Evolutionary conservation across 495 filamentous ascomycete species (phyloP).

Genomic region (Hyphodiscus hymeniophilus): DNA sequence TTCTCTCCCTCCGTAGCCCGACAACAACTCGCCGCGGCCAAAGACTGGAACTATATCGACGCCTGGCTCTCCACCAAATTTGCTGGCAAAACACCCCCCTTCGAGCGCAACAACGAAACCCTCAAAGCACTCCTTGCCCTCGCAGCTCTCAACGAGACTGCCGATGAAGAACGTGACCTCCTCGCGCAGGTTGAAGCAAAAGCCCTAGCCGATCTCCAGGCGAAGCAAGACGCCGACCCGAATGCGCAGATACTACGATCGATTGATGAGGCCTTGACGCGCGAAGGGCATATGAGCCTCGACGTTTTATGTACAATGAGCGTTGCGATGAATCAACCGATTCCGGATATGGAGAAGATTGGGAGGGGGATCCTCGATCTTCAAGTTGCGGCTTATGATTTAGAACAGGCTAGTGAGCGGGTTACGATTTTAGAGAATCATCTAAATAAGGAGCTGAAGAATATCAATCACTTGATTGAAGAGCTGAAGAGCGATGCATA

Average conservation of each 20-base stretch:
- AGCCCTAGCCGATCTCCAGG: constrained; percentile 36
- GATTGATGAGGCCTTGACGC: constrained; percentile 32
- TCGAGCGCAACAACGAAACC: constrained; percentile 82
- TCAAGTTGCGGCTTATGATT: constrained; percentile 26
- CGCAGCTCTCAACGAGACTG: constrained; percentile 68
- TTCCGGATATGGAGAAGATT: constrained; percentile 28
- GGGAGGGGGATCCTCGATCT: constrained; percentile 31
- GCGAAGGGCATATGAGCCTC: constrained; percentile 36
- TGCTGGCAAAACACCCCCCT: constrained; percentile 48
- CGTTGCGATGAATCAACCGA: constrained; percentile 24
- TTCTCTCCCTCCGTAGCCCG: constrained; percentile 67
- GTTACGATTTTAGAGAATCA: constrained; percentile 33
- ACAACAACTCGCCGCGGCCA: constrained; percentile 54
- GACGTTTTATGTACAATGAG: constrained; percentile 32
- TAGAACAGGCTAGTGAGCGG: constrained; percentile 35
- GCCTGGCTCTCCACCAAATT: constrained; percentile 69
- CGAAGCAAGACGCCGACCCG: constrained; percentile 19
- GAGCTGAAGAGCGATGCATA: constrained; percentile 37
- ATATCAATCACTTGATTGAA: constrained; percentile 23
- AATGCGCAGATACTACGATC: constrained; percentile 23
- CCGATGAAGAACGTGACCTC: constrained; percentile 64
- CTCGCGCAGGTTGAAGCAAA: constrained; percentile 52
- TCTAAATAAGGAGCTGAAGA: constrained; percentile 27
- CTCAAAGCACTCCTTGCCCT: constrained; percentile 68
- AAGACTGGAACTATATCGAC: constrained; percentile 85